A percentile compares a stretch with the other conserved stretches of the same genome.
Conservation (phyloP, 2,329 filamentous ascomycete species). For the Colletotrichum sp. region DNA sequence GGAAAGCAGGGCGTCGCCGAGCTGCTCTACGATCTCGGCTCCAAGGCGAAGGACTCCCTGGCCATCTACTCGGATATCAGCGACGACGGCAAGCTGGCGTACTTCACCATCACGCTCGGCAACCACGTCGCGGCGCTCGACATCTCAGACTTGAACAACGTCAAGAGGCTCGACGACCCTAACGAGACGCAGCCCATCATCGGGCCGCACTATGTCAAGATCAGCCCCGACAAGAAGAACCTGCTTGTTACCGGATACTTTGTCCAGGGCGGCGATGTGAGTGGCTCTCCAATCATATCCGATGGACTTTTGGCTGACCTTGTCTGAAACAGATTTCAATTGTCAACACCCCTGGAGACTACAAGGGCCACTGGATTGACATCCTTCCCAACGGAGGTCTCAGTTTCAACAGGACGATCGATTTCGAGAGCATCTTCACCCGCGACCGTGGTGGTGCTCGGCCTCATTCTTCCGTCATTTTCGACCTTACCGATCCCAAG, state of each 20-base stretch:
- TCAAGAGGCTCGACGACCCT: conserved; percentile 66
- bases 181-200: conserved; percentile 63
- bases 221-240: conserved; percentile 69
- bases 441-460: conserved; percentile 58
- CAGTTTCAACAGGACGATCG: conserved; percentile 40
- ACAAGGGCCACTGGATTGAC: conserved; percentile 68
- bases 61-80: conserved; percentile 68
- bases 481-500: conserved; percentile 59
- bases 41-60: conserved; percentile 46
- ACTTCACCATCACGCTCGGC: conserved; percentile 65
- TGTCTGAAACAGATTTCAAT: conserved; percentile 51
- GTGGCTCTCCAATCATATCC: neutral
- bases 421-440: conserved; percentile 59
- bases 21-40: conserved; percentile 62
- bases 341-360: conserved; percentile 66
- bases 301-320: neutral
- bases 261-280: conserved; percentile 62
- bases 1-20: conserved; percentile 64
- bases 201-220: conserved; percentile 69
- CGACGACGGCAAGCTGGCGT: conserved; percentile 61
- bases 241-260: conserved; percentile 71
- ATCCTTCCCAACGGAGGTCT: conserved; percentile 59
- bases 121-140: conserved; percentile 69
- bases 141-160: conserved; percentile 64
- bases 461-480: conserved; percentile 62